phyloP scores from a whole-genome alignment of 1,139 yeast species.

The Lipomyces yarrowii region DNA sequence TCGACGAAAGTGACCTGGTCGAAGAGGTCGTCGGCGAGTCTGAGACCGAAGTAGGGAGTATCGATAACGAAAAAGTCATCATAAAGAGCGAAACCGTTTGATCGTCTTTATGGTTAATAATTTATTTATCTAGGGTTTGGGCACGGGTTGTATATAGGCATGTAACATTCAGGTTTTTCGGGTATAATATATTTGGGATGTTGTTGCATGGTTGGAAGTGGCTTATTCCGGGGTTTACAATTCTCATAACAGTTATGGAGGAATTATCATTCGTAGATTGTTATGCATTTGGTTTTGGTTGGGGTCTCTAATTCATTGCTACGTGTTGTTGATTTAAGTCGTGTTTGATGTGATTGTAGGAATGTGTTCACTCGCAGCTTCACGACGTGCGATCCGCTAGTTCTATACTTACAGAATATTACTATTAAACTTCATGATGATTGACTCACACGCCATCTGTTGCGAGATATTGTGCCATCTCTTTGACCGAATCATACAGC shows the following conservation, averaged over 20 bases:
- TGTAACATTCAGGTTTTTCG: not conserved
- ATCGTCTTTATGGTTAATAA: not conserved
- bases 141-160: not conserved
- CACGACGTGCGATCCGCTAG: too few relatives aligned
- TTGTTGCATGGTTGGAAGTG: not conserved
- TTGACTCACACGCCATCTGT: too few relatives aligned
- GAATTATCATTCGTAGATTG: not conserved
- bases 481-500: too few relatives aligned
- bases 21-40: not conserved
- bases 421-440: too few relatives aligned
- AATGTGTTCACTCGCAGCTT: too few relatives aligned
- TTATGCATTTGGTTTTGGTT: not conserved
- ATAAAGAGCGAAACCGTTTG: not conserved
- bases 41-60: conserved; percentile 10
- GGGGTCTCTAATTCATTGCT: not conserved
- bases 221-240: not conserved
- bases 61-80: not conserved
- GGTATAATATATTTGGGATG: not conserved
- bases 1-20: not conserved
- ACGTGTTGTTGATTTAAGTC: not conserved
- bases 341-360: not conserved
- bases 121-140: not conserved
- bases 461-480: too few relatives aligned
- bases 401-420: too few relatives aligned
- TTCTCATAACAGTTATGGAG: not conserved